These are phyloP conservation scores for Pichia manshurica DNA, from an alignment of 805 yeast species.

Conservation along the genomic window DNA sequence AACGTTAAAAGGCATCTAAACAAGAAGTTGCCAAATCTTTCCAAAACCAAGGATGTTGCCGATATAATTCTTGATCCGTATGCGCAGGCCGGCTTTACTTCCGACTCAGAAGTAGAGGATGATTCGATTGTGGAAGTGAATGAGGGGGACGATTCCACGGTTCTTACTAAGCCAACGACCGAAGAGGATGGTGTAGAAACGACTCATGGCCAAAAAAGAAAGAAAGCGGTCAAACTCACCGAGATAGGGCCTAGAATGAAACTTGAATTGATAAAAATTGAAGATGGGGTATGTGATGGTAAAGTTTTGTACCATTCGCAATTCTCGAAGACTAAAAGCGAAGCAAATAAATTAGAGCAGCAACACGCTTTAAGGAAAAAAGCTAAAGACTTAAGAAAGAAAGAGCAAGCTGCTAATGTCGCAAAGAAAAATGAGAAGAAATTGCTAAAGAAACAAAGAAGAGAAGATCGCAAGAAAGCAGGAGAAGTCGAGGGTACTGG, in stretches of 20 bases:
- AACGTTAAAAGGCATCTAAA: slow-evolving; percentile 54
- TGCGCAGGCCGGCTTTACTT: slow-evolving; percentile 61
- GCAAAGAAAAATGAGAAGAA: slow-evolving; percentile 67
- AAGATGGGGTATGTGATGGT: slow-evolving; percentile 86
- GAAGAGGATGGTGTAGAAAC: slow-evolving; percentile 12
- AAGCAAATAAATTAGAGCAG: slow-evolving; percentile 56
- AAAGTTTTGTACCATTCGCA: slow-evolving; percentile 80
- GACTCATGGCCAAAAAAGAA: slow-evolving; percentile 32
- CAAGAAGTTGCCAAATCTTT: slow-evolving; percentile 65
- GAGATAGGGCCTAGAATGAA: slow-evolving; percentile 91
- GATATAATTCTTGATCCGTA: slow-evolving; percentile 81
- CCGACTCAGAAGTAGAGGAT: slow-evolving; percentile 92
- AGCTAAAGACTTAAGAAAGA: slow-evolving; percentile 65
- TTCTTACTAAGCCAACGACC: slow-evolving; percentile 19
- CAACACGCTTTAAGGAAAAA: slow-evolving; percentile 56
- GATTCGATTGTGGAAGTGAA: slow-evolving; percentile 69
- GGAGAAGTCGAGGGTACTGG: slow-evolving; percentile 31
- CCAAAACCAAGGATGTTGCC: slow-evolving; percentile 65
- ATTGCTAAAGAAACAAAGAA: slow-evolving; percentile 66
- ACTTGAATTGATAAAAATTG: slow-evolving; percentile 74
- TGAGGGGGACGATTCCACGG: slow-evolving; percentile 24
- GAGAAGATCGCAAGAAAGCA: slow-evolving; percentile 34
- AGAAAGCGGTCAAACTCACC: slow-evolving; percentile 84
- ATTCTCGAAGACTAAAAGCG: slow-evolving; percentile 56
- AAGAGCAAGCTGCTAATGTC: slow-evolving; percentile 74